Base-by-base conservation (phyloP, 768 basidiomycete genomes). In the Pleurotus pulmonarius region DNA sequence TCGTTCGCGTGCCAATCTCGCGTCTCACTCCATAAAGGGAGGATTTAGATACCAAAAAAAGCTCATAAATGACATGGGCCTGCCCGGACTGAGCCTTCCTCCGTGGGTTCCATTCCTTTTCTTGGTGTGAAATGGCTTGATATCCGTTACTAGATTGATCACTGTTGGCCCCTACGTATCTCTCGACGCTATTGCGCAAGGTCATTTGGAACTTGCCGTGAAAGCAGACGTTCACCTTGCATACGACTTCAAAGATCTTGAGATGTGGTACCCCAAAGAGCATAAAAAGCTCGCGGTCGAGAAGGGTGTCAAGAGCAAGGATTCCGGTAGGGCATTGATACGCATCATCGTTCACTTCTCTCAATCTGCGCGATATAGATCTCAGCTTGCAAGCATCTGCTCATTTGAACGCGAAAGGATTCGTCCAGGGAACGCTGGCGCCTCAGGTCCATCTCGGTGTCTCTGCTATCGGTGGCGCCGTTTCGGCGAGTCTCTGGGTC, bases 231-330 rank as follows among this genome's bases (percentile, higher is more conserved):
- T 38, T 8, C 51, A 53, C 22, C 39, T 53, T 3, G 9, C 37
- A 0, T 53, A 53, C 39, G 26, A 18, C 4, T 53, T 53, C 20
- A 38, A 53, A 18, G 18, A 53, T 18, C 18, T 53, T 11, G 51
- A 40, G 22, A 15, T 53, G 9, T 53, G 51, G 51, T 53, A 53
- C 22, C 51, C 51, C 7, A 29, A 24, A 16, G 49, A 51, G 15
- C 18, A n/a, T 53, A 24, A 11, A 4, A 38, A 53, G 2, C 16
- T 34, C n/a, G n/a, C 37, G 1, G 24, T 39, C 9, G 13, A 20
- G 2, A 53, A 53, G n/a, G 51, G 51, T 11, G 24, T 53, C 18
- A 39, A 5, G 1, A 53, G 18, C 39, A 22, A 24, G 3, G 15
- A 41, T 11, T 53, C 51, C 13, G 39, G 51, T 41, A 25, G n/a